A percentile compares a stretch with the other conserved stretches of the same genome.
phyloP scores from a whole-genome alignment of 257 asterid genomes.

The Ligustrum vulgare region DNA sequence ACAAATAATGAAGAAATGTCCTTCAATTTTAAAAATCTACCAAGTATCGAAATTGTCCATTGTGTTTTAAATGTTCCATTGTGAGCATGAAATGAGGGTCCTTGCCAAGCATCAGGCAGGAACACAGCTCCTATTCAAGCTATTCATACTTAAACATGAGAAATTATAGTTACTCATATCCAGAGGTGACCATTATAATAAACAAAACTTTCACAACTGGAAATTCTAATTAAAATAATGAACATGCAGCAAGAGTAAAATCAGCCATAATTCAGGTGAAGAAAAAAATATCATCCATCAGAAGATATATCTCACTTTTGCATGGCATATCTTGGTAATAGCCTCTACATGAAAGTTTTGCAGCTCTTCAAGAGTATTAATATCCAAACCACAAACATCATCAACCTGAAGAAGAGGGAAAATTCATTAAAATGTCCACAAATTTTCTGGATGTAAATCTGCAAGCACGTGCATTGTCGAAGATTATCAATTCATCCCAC shows the following conservation, averaged over 20 bases:
- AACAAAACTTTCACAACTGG: background rate
- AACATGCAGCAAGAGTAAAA: background rate
- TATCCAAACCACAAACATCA: slow-evolving; percentile 34
- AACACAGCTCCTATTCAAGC: background rate
- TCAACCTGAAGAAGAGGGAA: slow-evolving; percentile 33
- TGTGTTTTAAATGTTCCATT: background rate
- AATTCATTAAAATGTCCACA: background rate
- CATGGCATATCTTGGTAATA: slow-evolving; percentile 44
- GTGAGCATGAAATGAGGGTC: background rate
- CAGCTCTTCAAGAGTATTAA: slow-evolving; percentile 36
- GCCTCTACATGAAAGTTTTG: slow-evolving; percentile 47
- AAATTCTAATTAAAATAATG: background rate
- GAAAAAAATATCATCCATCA: background rate
- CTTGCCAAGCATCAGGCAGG: background rate
- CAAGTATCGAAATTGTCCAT: background rate
- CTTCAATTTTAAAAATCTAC: background rate
- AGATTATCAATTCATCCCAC: background rate
- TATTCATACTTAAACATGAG: background rate
- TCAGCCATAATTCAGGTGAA: background rate
- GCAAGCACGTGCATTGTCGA: background rate
- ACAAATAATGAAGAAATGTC: background rate
- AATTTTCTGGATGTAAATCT: background rate
- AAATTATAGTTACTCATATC: background rate
- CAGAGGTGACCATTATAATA: background rate
- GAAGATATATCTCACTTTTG: slow-evolving; percentile 30